These are phyloP conservation scores for Alternaria panax DNA, from an alignment of 2,329 filamentous ascomycete genomes.

Conservation along the genomic window DNA sequence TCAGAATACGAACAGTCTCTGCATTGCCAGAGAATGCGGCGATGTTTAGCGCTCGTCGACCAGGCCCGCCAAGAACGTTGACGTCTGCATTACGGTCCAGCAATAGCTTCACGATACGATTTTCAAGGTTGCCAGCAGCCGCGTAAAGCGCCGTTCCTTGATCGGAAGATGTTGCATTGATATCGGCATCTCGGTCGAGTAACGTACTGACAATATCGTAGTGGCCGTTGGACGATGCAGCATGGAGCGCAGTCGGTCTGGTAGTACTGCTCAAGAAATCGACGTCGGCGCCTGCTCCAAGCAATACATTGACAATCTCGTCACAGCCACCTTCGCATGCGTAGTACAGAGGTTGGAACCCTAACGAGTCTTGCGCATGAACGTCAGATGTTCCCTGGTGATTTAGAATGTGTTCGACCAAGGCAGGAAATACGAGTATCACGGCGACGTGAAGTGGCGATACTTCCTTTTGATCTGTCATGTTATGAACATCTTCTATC, in stretches of 20 bases:
- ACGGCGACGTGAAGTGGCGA: slow-evolving; percentile 30
- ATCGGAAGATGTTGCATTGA: slow-evolving; percentile 16
- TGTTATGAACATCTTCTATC: slow-evolving; percentile 21
- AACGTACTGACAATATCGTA: slow-evolving; percentile 25
- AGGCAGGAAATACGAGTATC: slow-evolving; percentile 22
- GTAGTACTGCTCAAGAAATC: slow-evolving; percentile 11
- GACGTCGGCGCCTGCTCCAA: slow-evolving; percentile 26
- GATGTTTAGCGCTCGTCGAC: slow-evolving; percentile 25
- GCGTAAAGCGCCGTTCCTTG: slow-evolving; percentile 28
- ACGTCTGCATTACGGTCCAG: slow-evolving; percentile 21
- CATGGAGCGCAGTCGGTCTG: slow-evolving; percentile 22
- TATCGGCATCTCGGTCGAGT: slow-evolving; percentile 22
- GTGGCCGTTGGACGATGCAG: slow-evolving; percentile 23
- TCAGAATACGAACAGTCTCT: slow-evolving; percentile 23
- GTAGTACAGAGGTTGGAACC: slow-evolving; percentile 30
- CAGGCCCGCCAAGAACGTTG: slow-evolving; percentile 22
- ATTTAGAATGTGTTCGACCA: slow-evolving; percentile 29
- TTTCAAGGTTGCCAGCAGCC: slow-evolving; percentile 18
- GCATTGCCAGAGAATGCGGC: slow-evolving; percentile 28
- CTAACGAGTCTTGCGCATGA: slow-evolving; percentile 27
- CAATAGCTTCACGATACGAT: slow-evolving; percentile 19
- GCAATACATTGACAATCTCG: slow-evolving; percentile 26
- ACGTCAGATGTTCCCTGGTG: slow-evolving; percentile 17
- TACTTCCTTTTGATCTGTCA: slow-evolving; percentile 17
- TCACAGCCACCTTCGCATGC: slow-evolving; percentile 25